phyloP scores from a whole-genome alignment of 495 filamentous ascomycete genomes.

The Trichocladium uniseriatum region DNA sequence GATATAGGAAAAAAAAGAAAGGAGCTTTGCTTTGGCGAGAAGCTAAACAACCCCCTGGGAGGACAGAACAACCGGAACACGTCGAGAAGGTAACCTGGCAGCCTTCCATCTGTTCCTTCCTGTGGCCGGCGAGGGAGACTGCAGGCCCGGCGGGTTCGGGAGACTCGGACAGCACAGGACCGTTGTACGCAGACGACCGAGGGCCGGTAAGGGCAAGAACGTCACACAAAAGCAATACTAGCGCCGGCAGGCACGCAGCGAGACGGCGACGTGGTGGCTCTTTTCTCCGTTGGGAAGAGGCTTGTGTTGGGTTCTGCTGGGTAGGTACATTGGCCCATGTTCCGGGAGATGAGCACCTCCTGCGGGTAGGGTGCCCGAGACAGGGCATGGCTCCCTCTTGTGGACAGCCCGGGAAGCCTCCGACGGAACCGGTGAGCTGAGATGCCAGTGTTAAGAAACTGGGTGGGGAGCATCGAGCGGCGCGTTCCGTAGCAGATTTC shows the following conservation, averaged over 20 bases:
- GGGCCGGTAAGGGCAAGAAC: conserved; percentile 4
- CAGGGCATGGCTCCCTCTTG: neutral
- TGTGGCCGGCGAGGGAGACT: conserved; percentile 1
- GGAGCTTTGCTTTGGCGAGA: neutral
- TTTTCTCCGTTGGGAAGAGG: neutral
- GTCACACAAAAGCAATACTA: conserved; percentile 4
- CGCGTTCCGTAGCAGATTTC: too few species aligned
- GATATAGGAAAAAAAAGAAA: neutral
- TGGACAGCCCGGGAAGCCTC: too few species aligned
- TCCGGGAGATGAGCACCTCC: neutral
- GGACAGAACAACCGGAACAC: neutral
- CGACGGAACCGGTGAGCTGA: too few species aligned
- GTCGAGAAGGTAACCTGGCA: neutral
- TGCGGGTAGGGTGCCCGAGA: neutral
- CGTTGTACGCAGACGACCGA: neutral
- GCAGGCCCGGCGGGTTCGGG: conserved; percentile 3
- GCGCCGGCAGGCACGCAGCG: neutral
- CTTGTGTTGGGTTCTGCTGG: neutral
- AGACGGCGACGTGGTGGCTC: too few species aligned
- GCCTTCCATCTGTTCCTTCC: neutral
- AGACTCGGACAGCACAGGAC: neutral
- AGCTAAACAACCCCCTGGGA: neutral
- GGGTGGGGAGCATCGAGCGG: too few species aligned
- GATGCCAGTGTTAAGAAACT: too few species aligned
- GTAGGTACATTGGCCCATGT: neutral